Conservation (phyloP, 345 rosid genomes). For the Hypericum androsaemum region DNA sequence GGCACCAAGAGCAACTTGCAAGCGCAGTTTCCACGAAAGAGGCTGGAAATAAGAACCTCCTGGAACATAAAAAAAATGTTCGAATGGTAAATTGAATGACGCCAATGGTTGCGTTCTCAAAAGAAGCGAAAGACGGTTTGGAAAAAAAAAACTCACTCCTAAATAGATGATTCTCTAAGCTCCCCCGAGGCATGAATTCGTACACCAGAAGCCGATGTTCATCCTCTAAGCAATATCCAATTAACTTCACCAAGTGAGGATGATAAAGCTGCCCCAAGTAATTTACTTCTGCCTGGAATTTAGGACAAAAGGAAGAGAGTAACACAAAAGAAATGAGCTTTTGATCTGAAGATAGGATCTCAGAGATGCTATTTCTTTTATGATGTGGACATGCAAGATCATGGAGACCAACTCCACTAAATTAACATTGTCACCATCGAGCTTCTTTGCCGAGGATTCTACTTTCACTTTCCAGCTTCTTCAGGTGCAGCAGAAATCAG, state of each 20-base stretch:
- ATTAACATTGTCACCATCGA: too few species aligned
- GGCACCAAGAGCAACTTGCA: conserved; percentile 85
- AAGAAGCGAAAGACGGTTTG: not conserved
- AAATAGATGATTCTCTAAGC: conserved; percentile 88
- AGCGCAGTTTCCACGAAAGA: conserved; percentile 68
- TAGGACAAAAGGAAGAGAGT: conserved; percentile 1
- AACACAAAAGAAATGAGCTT: not conserved
- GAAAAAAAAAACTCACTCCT: conserved; percentile 41
- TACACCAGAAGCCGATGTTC: conserved; percentile 87
- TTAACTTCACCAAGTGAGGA: conserved; percentile 72
- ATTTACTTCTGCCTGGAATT: conserved; percentile 69
- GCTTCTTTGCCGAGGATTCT: too few species aligned
- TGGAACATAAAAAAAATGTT: conserved; percentile 23
- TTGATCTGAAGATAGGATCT: too few species aligned
- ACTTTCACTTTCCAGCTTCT: too few species aligned
- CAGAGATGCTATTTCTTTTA: too few species aligned
- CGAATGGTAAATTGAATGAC: not conserved
- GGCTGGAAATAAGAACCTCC: conserved; percentile 88
- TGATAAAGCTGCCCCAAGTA: conserved; percentile 75
- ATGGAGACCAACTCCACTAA: too few species aligned
- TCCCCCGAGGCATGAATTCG: conserved; percentile 89
- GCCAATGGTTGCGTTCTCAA: not conserved
- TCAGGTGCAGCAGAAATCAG: too few species aligned
- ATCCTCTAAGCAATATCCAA: conserved; percentile 91
- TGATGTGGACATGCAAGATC: too few species aligned